phyloP scores from a whole-genome alignment of 352 stramenopile genomes.

The Poterioochromonas sp. region DNA sequence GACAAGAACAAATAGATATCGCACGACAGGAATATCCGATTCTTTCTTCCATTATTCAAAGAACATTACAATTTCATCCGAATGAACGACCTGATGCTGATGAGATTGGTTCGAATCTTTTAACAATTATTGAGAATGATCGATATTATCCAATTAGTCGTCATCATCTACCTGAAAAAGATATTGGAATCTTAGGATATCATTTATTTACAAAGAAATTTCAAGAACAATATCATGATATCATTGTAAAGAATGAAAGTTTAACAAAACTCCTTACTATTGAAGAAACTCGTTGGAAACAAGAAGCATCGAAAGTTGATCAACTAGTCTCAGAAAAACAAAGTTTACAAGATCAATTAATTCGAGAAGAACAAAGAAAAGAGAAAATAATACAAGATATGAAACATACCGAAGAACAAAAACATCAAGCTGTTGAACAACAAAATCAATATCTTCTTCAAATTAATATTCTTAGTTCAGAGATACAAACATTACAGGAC shows the following conservation, averaged over 20 bases:
- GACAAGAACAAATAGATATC: neutral
- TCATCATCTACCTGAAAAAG: neutral
- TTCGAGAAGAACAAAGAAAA: neutral
- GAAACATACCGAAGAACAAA: neutral
- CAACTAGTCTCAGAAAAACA: neutral
- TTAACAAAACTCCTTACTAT: neutral
- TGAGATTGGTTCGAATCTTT: neutral
- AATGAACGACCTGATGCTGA: neutral
- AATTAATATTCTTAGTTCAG: neutral
- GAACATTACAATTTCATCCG: neutral
- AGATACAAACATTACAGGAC: neutral
- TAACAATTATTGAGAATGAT: neutral
- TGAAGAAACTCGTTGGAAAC: neutral
- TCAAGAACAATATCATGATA: neutral
- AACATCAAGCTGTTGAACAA: neutral
- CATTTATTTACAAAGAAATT: neutral
- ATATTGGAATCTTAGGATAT: neutral
- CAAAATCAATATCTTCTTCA: neutral
- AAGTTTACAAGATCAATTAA: neutral
- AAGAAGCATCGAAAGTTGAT: neutral
- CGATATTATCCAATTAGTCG: constrained; percentile 9
- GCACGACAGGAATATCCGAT: neutral
- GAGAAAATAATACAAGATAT: neutral
- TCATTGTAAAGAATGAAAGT: neutral
- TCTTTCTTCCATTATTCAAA: neutral